Base-by-base conservation (phyloP, 208 protist species). In the Crithidia brevicula region DNA sequence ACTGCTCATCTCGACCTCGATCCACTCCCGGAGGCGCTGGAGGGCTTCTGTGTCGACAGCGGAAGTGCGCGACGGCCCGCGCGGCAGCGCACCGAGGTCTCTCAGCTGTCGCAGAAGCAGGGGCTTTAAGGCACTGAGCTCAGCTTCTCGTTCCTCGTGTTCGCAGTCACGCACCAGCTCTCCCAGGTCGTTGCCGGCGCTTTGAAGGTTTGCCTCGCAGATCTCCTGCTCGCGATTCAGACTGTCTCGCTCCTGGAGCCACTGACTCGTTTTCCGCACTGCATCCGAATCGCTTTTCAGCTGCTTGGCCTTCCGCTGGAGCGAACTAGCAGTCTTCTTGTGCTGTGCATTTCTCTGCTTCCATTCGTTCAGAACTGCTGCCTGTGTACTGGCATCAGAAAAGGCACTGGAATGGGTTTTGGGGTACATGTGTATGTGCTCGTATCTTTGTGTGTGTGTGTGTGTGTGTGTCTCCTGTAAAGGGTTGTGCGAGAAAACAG, bases 341-440 rank as follows among this genome's bases (percentile, higher is more conserved):
- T 72, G 71, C 45, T 62, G 3, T 23, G 38, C 65, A 15, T 61
- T 70, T 47, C 46, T 77, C 45, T 57, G 50, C 40, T 66, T 76
- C 84, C 84, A 89, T 43, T 81, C 71, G n/a, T 70, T n/a, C n/a
- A 89, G 49, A 6, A 69, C 80, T 4, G 75, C 77, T 4, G 70
- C 53, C 49, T 86, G 84, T 10, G 56, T 64, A 4, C 64, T 64
- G 1, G 60, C 80, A 8, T 71, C 47, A 8, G 76, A 69, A 50
- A 77, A 85, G 11, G 71, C 72, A 46, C 70, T 75, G 16, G 46
- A 8, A 20, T 40, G 38, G 10, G 20, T 42, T 60, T 53, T 60
- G 4, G 27, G 18, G 27, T 27, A 1, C 50, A 60, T 56, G n/a
- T n/a, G 15, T 27, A 30, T 34, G 15, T 4, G 11, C 40, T n/a